Conservation (phyloP, 139 green algal genomes). For the Chlorella sp. region DNA sequence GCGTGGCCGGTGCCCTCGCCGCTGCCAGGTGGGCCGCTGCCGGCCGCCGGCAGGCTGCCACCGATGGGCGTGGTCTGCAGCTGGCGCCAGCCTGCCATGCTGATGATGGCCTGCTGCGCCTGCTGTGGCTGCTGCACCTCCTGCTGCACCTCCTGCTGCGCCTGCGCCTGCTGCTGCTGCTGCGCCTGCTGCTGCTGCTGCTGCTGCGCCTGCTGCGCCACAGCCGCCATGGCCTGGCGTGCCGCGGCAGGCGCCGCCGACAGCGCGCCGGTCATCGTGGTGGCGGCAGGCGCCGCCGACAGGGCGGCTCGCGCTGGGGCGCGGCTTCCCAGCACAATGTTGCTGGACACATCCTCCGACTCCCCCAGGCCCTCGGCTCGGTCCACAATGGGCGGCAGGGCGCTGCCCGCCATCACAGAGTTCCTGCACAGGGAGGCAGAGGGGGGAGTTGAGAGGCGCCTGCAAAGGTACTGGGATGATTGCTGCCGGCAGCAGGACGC, state of each 20-base stretch:
- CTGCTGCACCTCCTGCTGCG: no score
- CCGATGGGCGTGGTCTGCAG: no score
- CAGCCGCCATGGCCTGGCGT: not conserved
- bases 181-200: not conserved
- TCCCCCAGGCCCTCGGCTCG: not conserved
- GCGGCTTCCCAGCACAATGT: not conserved
- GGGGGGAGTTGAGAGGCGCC: not conserved
- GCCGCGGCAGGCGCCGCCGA: not conserved
- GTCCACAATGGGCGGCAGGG: not conserved
- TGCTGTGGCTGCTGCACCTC: no score
- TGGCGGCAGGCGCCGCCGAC: not conserved
- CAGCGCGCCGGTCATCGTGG: not conserved
- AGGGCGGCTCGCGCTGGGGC: not conserved
- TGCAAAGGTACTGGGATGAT: no score
- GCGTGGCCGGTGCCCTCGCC: not conserved
- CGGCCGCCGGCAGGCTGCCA: not conserved
- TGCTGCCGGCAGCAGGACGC: no score
- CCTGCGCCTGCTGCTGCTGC: not conserved
- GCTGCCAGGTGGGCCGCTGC: not conserved
- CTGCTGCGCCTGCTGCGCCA: not conserved
- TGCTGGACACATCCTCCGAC: conserved; percentile 33
- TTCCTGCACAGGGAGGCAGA: not conserved
- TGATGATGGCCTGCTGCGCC: not conserved
- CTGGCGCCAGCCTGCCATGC: no score
- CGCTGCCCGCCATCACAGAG: not conserved